Base-by-base conservation (phyloP, 2,329 filamentous ascomycete species). In the Fusarium sp. region DNA sequence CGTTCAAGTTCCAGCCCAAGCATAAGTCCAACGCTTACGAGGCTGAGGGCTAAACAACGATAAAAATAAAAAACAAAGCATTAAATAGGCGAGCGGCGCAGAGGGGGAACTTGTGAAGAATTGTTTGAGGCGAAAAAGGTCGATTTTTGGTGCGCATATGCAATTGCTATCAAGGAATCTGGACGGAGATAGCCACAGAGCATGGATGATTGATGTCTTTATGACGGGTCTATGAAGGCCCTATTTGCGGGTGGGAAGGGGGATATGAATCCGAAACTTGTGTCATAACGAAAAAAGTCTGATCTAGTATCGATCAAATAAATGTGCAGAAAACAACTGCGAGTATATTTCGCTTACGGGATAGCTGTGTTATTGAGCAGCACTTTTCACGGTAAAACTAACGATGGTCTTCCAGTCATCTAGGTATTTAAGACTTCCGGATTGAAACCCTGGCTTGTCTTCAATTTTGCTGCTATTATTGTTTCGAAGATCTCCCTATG, bases 1-100 rank as follows among this genome's bases (percentile, higher is more conserved):
- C 94, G 78, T 99, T 98, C 88, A 92, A 93, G 75, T 99, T 98
- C 84, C 91, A 96, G 84, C 96, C 96, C 7, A 99, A 99, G 87
- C 96, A 99, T 86, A 98, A 98, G 87, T 96, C 94, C 53, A 97
- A 97, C 81, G 90, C 92, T 60, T 98, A 98, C 55, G 94, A 95
- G 82, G 92, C 91, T 4, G 91, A 94, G 80, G 92, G 92, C 55
- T 92, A 82, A 76, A 47, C 10, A 24, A 50, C 7, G n/a, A 44
- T 56, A 92, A 14, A 32, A 32, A 32, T 7, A 82, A 75, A 47
- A 8, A 26, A 38, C 4, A 42, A 36, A 30, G 20, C 9, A 56
- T 48, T 28, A 11, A 41, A 56, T n/a, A 56, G 26, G 55, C 30
- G 20, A 65, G 42, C 20, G 39, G 67, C 47, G 50, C 32, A 53